A percentile compares a stretch with the other conserved stretches of the same genome.
These are phyloP conservation scores for Tremella fuciformis DNA, from an alignment of 768 basidiomycete species.

Conservation along the genomic window DNA sequence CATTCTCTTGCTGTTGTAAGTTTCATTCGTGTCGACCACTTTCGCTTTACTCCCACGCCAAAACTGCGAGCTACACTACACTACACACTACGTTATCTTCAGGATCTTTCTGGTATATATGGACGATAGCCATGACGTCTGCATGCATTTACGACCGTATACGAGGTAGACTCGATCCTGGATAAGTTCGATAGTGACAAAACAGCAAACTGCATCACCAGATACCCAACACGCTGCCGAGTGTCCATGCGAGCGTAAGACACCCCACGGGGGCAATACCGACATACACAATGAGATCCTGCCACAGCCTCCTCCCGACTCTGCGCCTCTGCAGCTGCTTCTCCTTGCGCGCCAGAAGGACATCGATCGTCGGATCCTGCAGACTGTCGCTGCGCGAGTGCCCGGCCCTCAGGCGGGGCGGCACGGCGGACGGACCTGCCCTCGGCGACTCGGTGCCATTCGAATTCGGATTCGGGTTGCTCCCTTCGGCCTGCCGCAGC, in stretches of 20 bases:
- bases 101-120: no score
- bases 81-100: no score
- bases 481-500: neutral
- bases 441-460: slow-evolving; percentile 23
- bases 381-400: slow-evolving; percentile 33
- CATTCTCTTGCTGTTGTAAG: no score
- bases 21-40: no score
- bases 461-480: slow-evolving; percentile 39
- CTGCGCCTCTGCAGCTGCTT: slow-evolving; percentile 72
- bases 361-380: slow-evolving; percentile 55
- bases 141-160: no score
- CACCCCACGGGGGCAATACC: slow-evolving; percentile 63
- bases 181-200: no score
- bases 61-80: no score
- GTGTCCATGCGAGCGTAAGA: slow-evolving; percentile 61
- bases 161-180: no score
- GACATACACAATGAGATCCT: slow-evolving; percentile 82
- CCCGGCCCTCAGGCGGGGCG: neutral
- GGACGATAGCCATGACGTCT: no score
- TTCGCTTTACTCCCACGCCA: no score
- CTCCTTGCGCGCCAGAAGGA: slow-evolving; percentile 79
- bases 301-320: slow-evolving; percentile 67
- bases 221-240: slow-evolving; percentile 57
- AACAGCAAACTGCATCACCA: slow-evolving; percentile 57
- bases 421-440: slow-evolving; percentile 12